Conservation (phyloP, 1,284 basidiomycete species). For the Neolentinus lepideus region DNA sequence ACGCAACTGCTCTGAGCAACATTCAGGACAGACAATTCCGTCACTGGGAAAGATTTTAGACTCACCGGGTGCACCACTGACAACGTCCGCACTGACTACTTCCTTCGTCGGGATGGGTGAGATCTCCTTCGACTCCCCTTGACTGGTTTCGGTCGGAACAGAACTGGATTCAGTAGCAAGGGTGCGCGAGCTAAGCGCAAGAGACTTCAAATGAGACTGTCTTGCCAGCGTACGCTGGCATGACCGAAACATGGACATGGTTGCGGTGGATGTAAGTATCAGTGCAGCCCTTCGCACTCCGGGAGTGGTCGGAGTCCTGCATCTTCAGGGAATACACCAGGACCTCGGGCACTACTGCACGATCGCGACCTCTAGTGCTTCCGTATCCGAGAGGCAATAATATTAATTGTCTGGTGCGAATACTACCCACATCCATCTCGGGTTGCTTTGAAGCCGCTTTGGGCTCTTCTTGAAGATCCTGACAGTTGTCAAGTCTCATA, state of each 20-base stretch:
- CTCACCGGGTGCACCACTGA: slow-evolving; percentile 76
- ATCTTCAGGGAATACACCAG: not conserved
- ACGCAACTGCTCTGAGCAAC: slow-evolving; percentile 44
- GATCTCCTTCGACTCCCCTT: slow-evolving; percentile 25
- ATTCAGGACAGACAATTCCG: not conserved
- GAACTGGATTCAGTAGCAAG: not conserved
- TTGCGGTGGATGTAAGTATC: not conserved
- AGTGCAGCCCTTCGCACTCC: not conserved
- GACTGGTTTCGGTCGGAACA: slow-evolving; percentile 17
- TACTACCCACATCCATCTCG: too few species aligned
- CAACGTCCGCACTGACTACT: slow-evolving; percentile 65
- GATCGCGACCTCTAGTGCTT: too few species aligned
- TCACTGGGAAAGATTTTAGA: slow-evolving; percentile 6
- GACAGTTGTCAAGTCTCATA: too few species aligned
- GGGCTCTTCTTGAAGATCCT: too few species aligned
- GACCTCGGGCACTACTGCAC: too few species aligned
- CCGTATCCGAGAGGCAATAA: too few species aligned
- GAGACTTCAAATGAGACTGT: slow-evolving; percentile 14
- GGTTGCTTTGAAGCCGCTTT: too few species aligned
- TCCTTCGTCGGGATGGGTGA: slow-evolving; percentile 34
- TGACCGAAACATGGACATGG: slow-evolving; percentile 37
- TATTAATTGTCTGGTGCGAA: too few species aligned
- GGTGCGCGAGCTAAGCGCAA: slow-evolving; percentile 16
- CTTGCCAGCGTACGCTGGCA: slow-evolving; percentile 23
- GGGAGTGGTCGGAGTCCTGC: slow-evolving; percentile 10